phyloP scores from a whole-genome alignment of 768 basidiomycete genomes.

The Mycena alexandri region DNA sequence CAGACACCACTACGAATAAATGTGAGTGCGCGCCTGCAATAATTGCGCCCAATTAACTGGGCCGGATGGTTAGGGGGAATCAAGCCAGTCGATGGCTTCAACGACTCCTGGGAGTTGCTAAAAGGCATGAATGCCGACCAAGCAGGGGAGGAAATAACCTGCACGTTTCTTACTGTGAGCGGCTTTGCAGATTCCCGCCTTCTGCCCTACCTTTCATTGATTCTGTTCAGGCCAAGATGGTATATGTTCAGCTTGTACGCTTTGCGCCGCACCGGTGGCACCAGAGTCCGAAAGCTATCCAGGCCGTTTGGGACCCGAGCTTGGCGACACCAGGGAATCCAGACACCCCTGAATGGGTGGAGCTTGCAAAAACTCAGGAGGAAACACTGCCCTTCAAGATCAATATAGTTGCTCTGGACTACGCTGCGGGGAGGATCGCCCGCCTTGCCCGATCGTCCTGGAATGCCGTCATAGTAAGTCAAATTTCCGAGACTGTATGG shows the following conservation, averaged over 20 bases:
- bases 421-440: conserved; percentile 1
- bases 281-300: not conserved
- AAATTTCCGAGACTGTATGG: not conserved
- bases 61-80: no score
- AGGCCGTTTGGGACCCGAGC: not conserved
- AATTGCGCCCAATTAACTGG: no score
- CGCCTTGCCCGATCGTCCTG: not conserved
- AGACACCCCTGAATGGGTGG: not conserved
- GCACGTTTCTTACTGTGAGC: not conserved
- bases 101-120: no score
- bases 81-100: no score
- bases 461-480: not conserved
- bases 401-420: not conserved
- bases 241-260: not conserved
- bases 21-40: no score
- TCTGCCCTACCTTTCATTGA: not conserved
- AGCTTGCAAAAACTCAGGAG: not conserved
- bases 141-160: conserved; percentile 1
- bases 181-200: no score
- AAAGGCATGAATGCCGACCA: not conserved
- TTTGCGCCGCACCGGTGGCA: not conserved
- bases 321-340: not conserved
- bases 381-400: not conserved
- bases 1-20: no score
- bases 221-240: not conserved